These are phyloP conservation scores for Russula sp. DNA, from an alignment of 768 basidiomycete genomes.

Conservation along the genomic window DNA sequence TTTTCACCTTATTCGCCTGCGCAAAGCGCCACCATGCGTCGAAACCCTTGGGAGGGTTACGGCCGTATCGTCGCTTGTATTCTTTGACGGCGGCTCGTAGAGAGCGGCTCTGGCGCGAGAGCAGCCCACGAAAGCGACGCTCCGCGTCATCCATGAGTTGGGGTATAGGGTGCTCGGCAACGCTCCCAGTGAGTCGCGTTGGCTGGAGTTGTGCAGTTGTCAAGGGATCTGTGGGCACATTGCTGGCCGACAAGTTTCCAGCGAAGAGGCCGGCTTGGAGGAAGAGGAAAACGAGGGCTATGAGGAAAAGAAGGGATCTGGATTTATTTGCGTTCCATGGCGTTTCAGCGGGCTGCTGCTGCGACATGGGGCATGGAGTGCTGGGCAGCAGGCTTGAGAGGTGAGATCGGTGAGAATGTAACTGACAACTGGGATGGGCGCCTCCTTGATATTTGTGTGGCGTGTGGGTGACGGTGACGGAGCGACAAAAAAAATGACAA, in stretches of 20 bases:
- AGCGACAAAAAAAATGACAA: neutral
- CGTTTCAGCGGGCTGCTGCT: conserved; percentile 9
- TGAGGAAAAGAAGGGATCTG: conserved; percentile 32
- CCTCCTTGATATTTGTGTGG: neutral
- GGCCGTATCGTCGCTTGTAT: conserved; percentile 73
- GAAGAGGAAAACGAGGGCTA: conserved; percentile 35
- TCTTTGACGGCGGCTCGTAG: conserved; percentile 75
- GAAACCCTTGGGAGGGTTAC: conserved; percentile 85
- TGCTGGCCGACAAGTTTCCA: conserved; percentile 31
- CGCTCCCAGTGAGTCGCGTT: conserved; percentile 26
- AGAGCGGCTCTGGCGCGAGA: conserved; percentile 76
- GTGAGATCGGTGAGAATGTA: neutral
- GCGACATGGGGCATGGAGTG: conserved; percentile 26
- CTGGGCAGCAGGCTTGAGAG: neutral
- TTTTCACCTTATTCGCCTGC: conserved; percentile 62
- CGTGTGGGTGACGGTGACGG: no score
- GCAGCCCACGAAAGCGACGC: conserved; percentile 57
- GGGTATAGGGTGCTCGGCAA: conserved; percentile 75
- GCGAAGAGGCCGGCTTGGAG: conserved; percentile 39
- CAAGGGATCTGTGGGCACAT: conserved; percentile 34
- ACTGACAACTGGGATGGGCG: neutral
- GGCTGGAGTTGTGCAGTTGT: conserved; percentile 31
- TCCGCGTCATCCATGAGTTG: conserved; percentile 83
- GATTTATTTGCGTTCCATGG: conserved; percentile 20
- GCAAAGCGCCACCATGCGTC: conserved; percentile 89